Evolutionary conservation across 2,329 filamentous ascomycete genomes (phyloP).

Genomic region (Amauroascus niger): DNA sequence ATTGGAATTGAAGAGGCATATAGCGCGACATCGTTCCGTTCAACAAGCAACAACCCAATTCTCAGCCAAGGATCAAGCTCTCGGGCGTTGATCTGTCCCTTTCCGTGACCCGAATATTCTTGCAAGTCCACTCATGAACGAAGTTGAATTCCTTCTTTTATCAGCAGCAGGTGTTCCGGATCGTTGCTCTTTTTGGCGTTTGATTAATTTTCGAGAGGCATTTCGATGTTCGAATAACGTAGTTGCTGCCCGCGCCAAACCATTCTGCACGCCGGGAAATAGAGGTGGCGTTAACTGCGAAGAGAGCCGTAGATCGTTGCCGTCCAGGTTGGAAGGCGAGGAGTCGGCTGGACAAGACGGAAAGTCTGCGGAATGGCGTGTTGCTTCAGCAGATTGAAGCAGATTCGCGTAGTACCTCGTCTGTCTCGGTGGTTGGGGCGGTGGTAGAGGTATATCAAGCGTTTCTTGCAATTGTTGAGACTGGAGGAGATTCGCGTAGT

Average conservation of each 20-base stretch:
- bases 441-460: neutral
- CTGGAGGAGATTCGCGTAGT: conserved; percentile 1
- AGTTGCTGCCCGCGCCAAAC: neutral
- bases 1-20: too few species aligned
- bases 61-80: neutral
- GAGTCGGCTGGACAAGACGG: neutral
- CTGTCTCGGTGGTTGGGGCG: neutral
- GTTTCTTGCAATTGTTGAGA: neutral
- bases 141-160: neutral
- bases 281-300: neutral
- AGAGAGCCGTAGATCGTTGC: neutral
- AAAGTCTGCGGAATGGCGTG: neutral
- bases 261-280: neutral
- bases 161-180: neutral
- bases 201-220: neutral
- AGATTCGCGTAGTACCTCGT: conserved; percentile 8
- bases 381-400: neutral
- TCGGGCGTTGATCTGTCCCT: neutral
- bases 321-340: neutral
- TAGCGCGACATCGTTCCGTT: too few species aligned
- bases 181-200: neutral
- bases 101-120: conserved; percentile 2
- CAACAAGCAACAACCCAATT: neutral
- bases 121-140: neutral
- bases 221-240: neutral